Base-by-base conservation (phyloP, 495 filamentous ascomycete species). In the Glarea lozoyensis region DNA sequence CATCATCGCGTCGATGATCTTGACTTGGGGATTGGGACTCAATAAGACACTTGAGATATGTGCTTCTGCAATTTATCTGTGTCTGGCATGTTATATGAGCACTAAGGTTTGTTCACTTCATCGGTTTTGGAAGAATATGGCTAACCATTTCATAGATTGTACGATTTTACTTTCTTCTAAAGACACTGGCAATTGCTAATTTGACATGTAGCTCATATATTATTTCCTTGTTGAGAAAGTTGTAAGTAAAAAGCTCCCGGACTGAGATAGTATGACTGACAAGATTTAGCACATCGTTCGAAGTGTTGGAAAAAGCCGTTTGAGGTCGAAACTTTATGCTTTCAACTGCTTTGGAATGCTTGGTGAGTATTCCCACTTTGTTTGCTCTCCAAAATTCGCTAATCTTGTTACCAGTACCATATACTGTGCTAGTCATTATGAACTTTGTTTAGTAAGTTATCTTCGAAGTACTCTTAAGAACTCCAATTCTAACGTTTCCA, bases 341-440 rank as follows among this genome's bases (percentile, higher is more conserved):
- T 68, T 72, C 55, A 76, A 74, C 46, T 62, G 60, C 10, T 69
- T 74, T 25, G 72, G 68, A 32, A 65, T 73, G 60, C 59, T 73
- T 4, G 55, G 70, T 73, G 45, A 41, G 62, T 25, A 4, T 30
- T 17, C 7, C 6, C 18, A 21, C 12, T n/a, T 35, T 12, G 21
- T 13, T 31, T 25, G 31, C 24, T 16, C 10, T 3, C 0, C 21
- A 17, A 1, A 11, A 12, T 24, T 20, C 31, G n/a, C 6, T 16
- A 19, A 42, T 51, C 10, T 45, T 17, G 23, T 13, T 12, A 3
- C 15, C 10, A 32, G n/a, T 24, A 16, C 29, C 39, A 17, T 73
- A 70, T 48, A 41, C 40, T 21, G 49, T 67, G 7, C 55, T 75
- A 9, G 60, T 67, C 16, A 54, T 63, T 2, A 36, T 72, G 20